Conservation (phyloP, 805 yeast species). For the Teunomyces atbi region DNA sequence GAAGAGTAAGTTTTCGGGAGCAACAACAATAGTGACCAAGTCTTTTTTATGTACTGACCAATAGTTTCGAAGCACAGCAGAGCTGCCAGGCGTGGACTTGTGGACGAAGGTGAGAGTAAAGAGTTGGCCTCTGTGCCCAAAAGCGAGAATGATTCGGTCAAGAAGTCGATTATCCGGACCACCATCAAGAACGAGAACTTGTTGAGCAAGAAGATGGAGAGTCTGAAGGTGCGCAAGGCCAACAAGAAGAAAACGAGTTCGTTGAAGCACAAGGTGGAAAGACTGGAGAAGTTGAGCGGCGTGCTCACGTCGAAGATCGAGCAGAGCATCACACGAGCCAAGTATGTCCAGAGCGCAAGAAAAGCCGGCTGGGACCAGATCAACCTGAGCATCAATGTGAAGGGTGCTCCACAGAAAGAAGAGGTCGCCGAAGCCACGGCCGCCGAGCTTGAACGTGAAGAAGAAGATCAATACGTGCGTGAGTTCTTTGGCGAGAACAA, state of each 20-base stretch:
- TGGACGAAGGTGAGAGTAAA: conserved; percentile 45
- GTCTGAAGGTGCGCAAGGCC: conserved; percentile 27
- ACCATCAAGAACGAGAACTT: conserved; percentile 64
- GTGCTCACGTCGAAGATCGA: conserved; percentile 60
- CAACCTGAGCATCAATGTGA: conserved; percentile 46
- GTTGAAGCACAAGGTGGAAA: conserved; percentile 40
- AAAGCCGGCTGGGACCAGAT: conserved; percentile 74
- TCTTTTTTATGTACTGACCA: conserved; percentile 20
- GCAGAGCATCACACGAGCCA: conserved; percentile 63
- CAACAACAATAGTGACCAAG: conserved; percentile 4
- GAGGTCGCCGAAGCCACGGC: conserved; percentile 6
- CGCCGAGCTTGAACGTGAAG: conserved; percentile 29
- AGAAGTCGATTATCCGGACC: conserved; percentile 65
- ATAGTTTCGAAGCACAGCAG: conserved; percentile 65
- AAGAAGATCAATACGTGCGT: conserved; percentile 36
- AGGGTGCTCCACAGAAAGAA: conserved; percentile 7
- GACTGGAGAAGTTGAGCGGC: conserved; percentile 53
- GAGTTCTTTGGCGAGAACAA: conserved; percentile 22
- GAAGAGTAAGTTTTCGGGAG: conserved; percentile 30
- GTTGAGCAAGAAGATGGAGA: conserved; percentile 54
- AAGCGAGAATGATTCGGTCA: conserved; percentile 55
- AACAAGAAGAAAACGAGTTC: conserved; percentile 32
- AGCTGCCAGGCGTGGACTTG: conserved; percentile 71
- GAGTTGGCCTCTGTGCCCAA: conserved; percentile 55
- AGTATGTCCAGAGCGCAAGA: conserved; percentile 57